Evolutionary conservation across 2,329 filamentous ascomycete genomes (phyloP), one percentile per base, ranked within the genome.

Genomic region (Conoideocrella luteorostrata): DNA sequence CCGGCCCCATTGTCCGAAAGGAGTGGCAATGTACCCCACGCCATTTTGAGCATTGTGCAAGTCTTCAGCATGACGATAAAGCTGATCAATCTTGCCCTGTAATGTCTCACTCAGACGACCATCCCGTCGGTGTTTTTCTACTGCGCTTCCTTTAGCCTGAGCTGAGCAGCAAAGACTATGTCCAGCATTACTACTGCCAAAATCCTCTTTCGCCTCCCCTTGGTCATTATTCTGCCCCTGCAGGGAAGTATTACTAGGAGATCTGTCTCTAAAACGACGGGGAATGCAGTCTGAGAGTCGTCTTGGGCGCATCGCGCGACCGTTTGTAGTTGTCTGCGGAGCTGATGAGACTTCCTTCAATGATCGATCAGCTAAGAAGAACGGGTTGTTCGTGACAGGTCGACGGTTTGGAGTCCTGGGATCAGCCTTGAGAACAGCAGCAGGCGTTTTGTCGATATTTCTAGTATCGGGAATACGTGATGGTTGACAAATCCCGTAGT

Each of bases 1-100:
- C 17, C 7, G 6, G 20, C 40, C 23, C 13, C 29, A n/a, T 22
- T 22, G 11, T 6, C 29, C 28, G 13, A 24, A 9, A 4, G 24
- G 48, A 29, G 54, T 55, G 12, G 57, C 53, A 11, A 66, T 50
- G 35, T 66, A 61, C 35, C 64, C 59, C 35, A 60, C 51, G 44
- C 62, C 61, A 46, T 66, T 64, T 23, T 59, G 55, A 15, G 57
- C 50, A 37, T 54, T 54, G 40, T 64, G 56, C 5, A 68, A 55
- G 20, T 61, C 58, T 30, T 63, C 49, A 7, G 60, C 57, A 47
- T 66, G 59, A 3, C 59, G 58, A 40, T 61, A 58, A 2, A 64
- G 48, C 32, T 55, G 49, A 39, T 60, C 54, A 35, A 65, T 57
- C 32, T 58, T 48, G 15, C 18, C 24, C 11, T 35, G 44, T 10